Conservation (phyloP, 345 rosid genomes). For the Bretschneidera sinensis region DNA sequence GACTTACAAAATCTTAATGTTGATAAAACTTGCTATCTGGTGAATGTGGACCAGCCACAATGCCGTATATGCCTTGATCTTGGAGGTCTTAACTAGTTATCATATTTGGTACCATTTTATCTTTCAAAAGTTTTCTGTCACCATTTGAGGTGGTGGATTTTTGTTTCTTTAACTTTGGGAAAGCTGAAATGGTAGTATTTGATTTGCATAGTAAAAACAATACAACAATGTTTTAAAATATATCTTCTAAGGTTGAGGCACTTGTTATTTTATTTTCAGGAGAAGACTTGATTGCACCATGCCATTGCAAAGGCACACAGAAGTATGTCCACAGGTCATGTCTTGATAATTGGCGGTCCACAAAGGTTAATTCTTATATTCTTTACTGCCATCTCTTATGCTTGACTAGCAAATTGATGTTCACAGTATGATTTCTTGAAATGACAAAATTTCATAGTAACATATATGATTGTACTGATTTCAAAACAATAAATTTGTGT, state of each 20-base stretch:
- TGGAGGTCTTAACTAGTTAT: constrained; percentile 53
- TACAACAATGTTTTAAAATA: background rate
- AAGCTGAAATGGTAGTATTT: constrained; percentile 3
- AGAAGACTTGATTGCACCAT: constrained; percentile 90
- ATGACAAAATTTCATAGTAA: background rate
- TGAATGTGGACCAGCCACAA: constrained; percentile 70
- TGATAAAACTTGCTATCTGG: constrained; percentile 64
- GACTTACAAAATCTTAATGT: constrained; percentile 47
- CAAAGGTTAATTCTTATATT: constrained; percentile 55
- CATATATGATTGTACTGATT: constrained; percentile 2
- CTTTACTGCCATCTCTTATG: constrained; percentile 1
- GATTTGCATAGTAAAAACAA: background rate
- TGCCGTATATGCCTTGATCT: constrained; percentile 96
- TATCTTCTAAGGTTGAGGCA: constrained; percentile 7
- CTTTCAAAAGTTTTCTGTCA: constrained; percentile 10
- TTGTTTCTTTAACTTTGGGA: background rate
- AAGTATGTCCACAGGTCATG: constrained; percentile 96
- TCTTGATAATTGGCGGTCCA: constrained; percentile 97
- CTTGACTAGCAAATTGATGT: constrained; percentile 12
- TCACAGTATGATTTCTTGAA: background rate
- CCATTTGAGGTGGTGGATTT: constrained; percentile 11
- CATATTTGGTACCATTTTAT: constrained; percentile 17
- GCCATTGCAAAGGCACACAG: constrained; percentile 98
- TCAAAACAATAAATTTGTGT: background rate
- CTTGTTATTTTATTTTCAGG: constrained; percentile 45